phyloP scores from a whole-genome alignment of 352 stramenopile species.

The Globisporangium paroecandrum region DNA sequence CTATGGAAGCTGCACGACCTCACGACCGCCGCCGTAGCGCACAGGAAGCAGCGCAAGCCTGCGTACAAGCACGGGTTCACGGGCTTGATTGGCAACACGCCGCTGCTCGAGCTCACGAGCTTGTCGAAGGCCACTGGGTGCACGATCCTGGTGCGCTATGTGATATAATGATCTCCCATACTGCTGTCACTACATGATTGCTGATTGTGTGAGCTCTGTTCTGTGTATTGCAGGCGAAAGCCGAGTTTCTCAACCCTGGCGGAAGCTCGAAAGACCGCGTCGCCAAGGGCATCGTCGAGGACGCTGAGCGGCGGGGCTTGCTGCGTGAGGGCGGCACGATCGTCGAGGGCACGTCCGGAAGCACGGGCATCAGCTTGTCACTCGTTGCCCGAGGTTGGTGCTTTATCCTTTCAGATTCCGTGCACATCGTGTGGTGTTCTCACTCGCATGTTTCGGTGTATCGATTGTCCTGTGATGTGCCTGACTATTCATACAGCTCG shows the following conservation, averaged over 20 bases:
- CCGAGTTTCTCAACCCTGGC: constrained; percentile 97
- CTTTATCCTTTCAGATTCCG: no score
- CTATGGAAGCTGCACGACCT: constrained; percentile 71
- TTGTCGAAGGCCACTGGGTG: constrained; percentile 90
- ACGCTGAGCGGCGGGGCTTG: constrained; percentile 86
- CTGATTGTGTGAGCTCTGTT: neutral
- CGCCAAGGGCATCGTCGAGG: constrained; percentile 93
- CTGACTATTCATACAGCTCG: constrained; percentile 43
- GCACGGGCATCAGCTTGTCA: constrained; percentile 96
- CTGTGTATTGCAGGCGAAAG: constrained; percentile 71
- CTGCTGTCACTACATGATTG: constrained; percentile 4
- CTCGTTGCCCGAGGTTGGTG: constrained; percentile 82
- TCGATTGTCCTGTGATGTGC: neutral
- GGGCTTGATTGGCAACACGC: constrained; percentile 91
- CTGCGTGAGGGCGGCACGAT: constrained; percentile 92
- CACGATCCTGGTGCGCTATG: constrained; percentile 67
- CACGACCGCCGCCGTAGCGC: constrained; percentile 6
- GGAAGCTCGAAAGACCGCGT: constrained; percentile 97
- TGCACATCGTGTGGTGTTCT: neutral
- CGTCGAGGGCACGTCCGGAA: constrained; percentile 97
- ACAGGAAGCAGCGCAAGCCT: constrained; percentile 24
- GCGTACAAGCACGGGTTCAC: constrained; percentile 60
- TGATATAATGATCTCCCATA: neutral
- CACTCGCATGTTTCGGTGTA: neutral
- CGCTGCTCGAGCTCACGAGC: constrained; percentile 87